A percentile compares a stretch with the other conserved stretches of the same genome.
Conservation (phyloP, 129 eudicot genomes). For the Pseudognaphalium luteoalbum region DNA sequence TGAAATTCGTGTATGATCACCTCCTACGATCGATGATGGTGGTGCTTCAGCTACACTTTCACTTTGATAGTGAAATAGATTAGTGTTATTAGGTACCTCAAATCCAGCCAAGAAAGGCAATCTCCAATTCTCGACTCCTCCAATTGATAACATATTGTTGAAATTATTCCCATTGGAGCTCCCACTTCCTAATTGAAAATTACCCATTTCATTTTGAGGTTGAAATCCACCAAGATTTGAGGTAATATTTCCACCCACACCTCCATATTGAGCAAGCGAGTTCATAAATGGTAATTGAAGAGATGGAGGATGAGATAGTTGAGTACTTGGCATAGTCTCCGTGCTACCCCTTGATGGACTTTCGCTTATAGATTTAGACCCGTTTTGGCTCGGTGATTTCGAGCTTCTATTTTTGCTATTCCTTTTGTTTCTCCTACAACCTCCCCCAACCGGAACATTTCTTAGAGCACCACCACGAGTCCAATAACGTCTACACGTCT, state of each 20-base stretch:
- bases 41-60: constrained; percentile 44
- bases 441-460: constrained; percentile 72
- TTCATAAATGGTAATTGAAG: constrained; percentile 58
- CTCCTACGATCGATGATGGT: constrained; percentile 35
- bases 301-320: constrained; percentile 40
- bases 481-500: constrained; percentile 73
- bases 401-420: constrained; percentile 49
- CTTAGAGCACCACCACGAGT: constrained; percentile 62
- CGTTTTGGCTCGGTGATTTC: constrained; percentile 41
- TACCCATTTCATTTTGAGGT: constrained; percentile 45
- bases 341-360: constrained; percentile 61
- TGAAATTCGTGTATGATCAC: constrained; percentile 27
- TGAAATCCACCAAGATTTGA: constrained; percentile 54
- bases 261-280: constrained; percentile 49
- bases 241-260: constrained; percentile 32
- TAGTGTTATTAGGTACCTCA: constrained; percentile 39
- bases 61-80: constrained; percentile 47
- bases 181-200: constrained; percentile 50
- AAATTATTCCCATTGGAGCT: constrained; percentile 39
- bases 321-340: constrained; percentile 39
- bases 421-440: constrained; percentile 69
- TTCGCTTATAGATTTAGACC: constrained; percentile 39
- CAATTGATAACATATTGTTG: constrained; percentile 34
- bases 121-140: constrained; percentile 58
- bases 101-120: constrained; percentile 54